Conservation (phyloP, 2,329 filamentous ascomycete genomes). For the Ophiostoma sp. region DNA sequence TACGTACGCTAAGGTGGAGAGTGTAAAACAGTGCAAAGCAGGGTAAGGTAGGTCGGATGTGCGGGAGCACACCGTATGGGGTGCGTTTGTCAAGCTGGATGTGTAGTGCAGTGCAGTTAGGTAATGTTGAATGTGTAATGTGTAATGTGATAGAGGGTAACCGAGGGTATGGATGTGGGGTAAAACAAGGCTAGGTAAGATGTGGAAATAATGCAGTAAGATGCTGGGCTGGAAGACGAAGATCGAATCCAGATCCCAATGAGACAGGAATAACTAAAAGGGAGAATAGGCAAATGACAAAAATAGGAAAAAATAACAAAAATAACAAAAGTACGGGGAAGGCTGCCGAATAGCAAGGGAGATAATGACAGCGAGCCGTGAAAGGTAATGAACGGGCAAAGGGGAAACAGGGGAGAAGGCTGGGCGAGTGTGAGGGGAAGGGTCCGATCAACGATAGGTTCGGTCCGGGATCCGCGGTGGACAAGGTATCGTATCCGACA, state of each 20-base stretch:
- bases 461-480: background rate
- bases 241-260: background rate
- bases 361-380: background rate
- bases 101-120: background rate
- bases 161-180: background rate
- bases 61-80: background rate
- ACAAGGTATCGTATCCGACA: background rate
- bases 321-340: background rate
- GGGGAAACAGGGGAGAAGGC: background rate
- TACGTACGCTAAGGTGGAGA: conserved; percentile 34
- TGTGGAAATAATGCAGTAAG: background rate
- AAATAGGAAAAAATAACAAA: background rate
- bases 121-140: background rate
- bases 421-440: background rate
- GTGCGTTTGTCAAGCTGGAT: background rate
- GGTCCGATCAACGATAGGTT: background rate
- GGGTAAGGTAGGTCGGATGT: background rate
- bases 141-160: background rate
- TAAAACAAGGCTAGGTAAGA: background rate
- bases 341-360: background rate
- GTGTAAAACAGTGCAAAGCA: background rate
- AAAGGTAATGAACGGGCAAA: background rate
- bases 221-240: background rate
- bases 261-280: background rate
- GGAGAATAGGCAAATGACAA: background rate